Conservation (phyloP, 176 grass and related monocot species). For the Aegilops umbellulata region DNA sequence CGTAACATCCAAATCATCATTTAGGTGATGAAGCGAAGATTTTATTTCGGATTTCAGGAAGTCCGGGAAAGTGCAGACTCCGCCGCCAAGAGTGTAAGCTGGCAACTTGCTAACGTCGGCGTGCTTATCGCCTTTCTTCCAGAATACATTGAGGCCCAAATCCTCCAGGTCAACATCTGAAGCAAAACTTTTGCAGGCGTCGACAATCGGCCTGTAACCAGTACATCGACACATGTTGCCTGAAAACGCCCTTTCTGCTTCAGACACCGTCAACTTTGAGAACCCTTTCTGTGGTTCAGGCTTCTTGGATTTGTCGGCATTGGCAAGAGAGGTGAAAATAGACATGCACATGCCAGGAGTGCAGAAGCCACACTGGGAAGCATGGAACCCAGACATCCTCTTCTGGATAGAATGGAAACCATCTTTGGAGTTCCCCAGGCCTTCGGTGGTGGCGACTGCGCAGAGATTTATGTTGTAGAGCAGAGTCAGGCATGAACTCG, state of each 20-base stretch:
- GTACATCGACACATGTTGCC: conserved; percentile 82
- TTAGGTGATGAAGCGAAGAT: conserved; percentile 6
- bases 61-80: conserved; percentile 57
- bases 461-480: conserved; percentile 65
- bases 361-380: conserved; percentile 85
- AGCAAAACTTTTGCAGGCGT: conserved; percentile 88
- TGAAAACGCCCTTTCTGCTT: conserved; percentile 64
- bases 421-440: conserved; percentile 54
- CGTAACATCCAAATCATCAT: neutral
- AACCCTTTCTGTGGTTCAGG: conserved; percentile 62
- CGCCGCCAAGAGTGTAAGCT: conserved; percentile 36
- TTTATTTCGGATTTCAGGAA: conserved; percentile 62
- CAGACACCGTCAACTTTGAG: conserved; percentile 56
- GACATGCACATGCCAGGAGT: conserved; percentile 95
- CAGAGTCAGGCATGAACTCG: conserved; percentile 71
- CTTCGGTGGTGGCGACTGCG: conserved; percentile 74
- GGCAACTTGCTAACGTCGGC: conserved; percentile 49
- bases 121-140: conserved; percentile 50
- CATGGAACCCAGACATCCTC: conserved; percentile 79
- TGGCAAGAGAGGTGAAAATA: conserved; percentile 69
- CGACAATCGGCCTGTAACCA: conserved; percentile 68
- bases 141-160: conserved; percentile 74
- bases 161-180: conserved; percentile 75
- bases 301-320: conserved; percentile 63
- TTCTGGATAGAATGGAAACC: conserved; percentile 73